Base-by-base conservation (phyloP, 495 filamentous ascomycete genomes). In the Alectoria sarmentosa region DNA sequence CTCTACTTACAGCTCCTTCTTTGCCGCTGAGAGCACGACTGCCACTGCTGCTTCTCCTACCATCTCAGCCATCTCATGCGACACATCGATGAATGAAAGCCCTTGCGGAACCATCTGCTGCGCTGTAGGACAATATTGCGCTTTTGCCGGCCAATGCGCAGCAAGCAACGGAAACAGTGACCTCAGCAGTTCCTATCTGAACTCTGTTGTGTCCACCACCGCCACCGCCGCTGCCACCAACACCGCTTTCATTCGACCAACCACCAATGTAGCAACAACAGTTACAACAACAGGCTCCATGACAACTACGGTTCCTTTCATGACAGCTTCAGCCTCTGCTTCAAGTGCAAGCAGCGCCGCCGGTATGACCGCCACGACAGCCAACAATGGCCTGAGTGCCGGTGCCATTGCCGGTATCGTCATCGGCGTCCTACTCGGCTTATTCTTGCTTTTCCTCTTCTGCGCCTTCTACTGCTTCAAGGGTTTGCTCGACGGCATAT, bases 371-470 rank as follows among this genome's bases (percentile, higher is more conserved):
- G 28, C 69, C 5, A 73, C 76, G 26, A 62, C 73, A 26, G 71
- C 70, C 46, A 73, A 79, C 64, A 77, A 80, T 59, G 82, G 83
- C 61, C 78, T 96, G 56, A 91, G 87, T 71, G 85, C 83, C 58
- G 92, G 92, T 64, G 92, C 91, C 32, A 96, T 96, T 69, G 92
- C 92, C n/a, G 92, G 92, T 52, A 96, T 96, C 68, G 92, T 96
- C 66, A 88, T 96, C 58, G 92, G 92, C 67, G 84, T 86, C 8
- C 83, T 96, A 67, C 84, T 83, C n/a, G 92, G 88, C 69, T 79
- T 91, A 30, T 73, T 87, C 58, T 74, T 96, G 3, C 79, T 96
- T 21, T 71, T 90, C 15, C 81, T 93, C 6, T 68, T 96, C 60
- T 91, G 88, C 75, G 82, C 86, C 72, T 92, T 84, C 78, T 84